These are phyloP conservation scores for Ophiostoma himal-ulmi DNA, from an alignment of 2,329 filamentous ascomycete species.

Conservation along the genomic window DNA sequence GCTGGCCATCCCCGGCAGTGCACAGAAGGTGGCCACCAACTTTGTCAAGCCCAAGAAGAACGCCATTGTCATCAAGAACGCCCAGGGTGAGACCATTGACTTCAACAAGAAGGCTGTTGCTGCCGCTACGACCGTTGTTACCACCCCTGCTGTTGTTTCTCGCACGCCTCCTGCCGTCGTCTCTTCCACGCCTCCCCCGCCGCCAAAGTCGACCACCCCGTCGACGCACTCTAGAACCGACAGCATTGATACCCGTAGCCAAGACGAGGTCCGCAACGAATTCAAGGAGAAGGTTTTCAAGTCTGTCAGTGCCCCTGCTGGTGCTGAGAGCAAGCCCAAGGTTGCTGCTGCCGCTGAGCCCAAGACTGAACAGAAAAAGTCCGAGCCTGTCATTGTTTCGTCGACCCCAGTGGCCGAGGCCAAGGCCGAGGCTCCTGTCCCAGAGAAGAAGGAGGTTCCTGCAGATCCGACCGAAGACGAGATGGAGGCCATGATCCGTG, in stretches of 20 bases:
- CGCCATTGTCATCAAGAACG: conserved; percentile 77
- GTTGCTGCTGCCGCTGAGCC: background rate
- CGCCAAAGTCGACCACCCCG: conserved; percentile 65
- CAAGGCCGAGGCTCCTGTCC: conserved; percentile 7
- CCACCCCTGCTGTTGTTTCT: conserved; percentile 44
- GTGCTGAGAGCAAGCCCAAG: conserved; percentile 12
- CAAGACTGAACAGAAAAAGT: conserved; percentile 10
- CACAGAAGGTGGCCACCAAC: conserved; percentile 29
- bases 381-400: conserved; percentile 11
- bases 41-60: conserved; percentile 57
- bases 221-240: conserved; percentile 62
- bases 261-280: conserved; percentile 73
- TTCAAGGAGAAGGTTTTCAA: conserved; percentile 72
- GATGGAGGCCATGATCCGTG: conserved; percentile 28
- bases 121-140: conserved; percentile 40
- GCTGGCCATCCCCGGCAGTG: conserved; percentile 47
- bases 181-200: conserved; percentile 70
- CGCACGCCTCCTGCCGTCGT: conserved; percentile 67
- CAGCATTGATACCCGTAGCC: conserved; percentile 52
- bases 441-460: background rate
- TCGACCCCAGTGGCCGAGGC: conserved; percentile 9
- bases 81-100: conserved; percentile 70
- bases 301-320: conserved; percentile 21
- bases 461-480: conserved; percentile 35
- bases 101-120: conserved; percentile 54